Conservation (phyloP, 2,329 filamentous ascomycete species). For the Botrytis deweyae region DNA sequence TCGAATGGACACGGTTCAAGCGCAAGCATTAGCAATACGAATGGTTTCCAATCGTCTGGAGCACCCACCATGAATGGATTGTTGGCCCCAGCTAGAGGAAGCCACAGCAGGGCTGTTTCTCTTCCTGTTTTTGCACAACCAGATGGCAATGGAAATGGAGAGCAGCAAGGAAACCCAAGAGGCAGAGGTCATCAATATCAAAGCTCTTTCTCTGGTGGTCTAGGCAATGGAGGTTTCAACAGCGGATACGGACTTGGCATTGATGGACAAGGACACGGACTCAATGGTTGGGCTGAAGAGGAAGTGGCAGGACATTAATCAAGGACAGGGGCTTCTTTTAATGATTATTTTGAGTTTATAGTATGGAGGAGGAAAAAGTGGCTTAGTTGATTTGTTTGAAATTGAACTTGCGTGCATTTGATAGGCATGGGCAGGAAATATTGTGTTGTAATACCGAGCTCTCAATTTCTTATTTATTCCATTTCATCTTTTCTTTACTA, state of each 20-base stretch:
- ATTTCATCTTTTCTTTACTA: background rate
- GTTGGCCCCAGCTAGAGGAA: slow-evolving; percentile 67
- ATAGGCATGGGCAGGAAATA: slow-evolving; percentile 16
- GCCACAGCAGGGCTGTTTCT: slow-evolving; percentile 73
- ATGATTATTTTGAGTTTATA: slow-evolving; percentile 1
- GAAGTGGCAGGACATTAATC: slow-evolving; percentile 36
- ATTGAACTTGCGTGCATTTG: slow-evolving; percentile 13
- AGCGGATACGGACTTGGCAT: slow-evolving; percentile 60
- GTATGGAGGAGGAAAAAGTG: slow-evolving; percentile 11
- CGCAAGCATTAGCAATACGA: slow-evolving; percentile 59
- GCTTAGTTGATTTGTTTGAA: slow-evolving; percentile 7
- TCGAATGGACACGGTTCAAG: slow-evolving; percentile 61
- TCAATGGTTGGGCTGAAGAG: slow-evolving; percentile 69
- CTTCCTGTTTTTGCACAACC: slow-evolving; percentile 70
- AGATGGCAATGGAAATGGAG: slow-evolving; percentile 45
- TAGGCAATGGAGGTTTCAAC: slow-evolving; percentile 32
- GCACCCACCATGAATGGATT: slow-evolving; percentile 75
- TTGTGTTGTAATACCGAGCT: slow-evolving; percentile 19
- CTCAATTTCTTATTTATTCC: slow-evolving; percentile 6
- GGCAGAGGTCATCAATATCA: slow-evolving; percentile 64
- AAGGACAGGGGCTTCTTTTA: background rate
- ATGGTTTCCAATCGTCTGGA: slow-evolving; percentile 48
- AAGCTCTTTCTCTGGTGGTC: slow-evolving; percentile 49
- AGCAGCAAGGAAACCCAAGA: slow-evolving; percentile 39
- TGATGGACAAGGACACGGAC: slow-evolving; percentile 54